These are phyloP conservation scores for Phytopythium litorale DNA, from an alignment of 352 stramenopile genomes.

Conservation along the genomic window DNA sequence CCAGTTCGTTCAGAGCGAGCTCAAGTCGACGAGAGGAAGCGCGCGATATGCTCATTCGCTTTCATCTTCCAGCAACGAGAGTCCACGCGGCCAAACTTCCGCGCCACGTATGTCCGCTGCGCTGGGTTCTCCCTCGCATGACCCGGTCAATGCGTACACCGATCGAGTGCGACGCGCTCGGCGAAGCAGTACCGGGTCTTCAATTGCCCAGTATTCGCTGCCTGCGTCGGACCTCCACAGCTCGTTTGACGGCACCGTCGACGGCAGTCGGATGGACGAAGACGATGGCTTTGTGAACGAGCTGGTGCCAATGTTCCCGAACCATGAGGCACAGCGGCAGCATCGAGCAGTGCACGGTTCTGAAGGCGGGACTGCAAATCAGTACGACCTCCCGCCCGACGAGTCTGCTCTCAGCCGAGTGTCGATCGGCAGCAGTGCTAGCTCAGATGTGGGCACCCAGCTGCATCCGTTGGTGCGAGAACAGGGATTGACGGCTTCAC, in stretches of 20 bases:
- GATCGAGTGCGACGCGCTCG: slow-evolving; percentile 2
- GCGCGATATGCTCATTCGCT: neutral
- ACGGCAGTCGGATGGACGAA: slow-evolving; percentile 10
- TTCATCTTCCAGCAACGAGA: slow-evolving; percentile 8
- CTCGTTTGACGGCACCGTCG: slow-evolving; percentile 52
- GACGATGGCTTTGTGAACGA: slow-evolving; percentile 54
- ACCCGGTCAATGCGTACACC: neutral
- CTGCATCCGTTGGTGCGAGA: neutral
- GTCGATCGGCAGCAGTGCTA: neutral
- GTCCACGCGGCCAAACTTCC: neutral
- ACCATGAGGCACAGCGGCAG: slow-evolving; percentile 4
- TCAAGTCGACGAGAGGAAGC: neutral
- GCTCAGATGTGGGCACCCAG: neutral
- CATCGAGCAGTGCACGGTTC: neutral
- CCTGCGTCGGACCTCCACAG: slow-evolving; percentile 56
- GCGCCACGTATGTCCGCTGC: neutral
- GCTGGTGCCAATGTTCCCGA: slow-evolving; percentile 60
- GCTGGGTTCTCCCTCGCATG: neutral
- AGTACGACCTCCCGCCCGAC: slow-evolving; percentile 34
- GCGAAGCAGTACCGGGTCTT: slow-evolving; percentile 22
- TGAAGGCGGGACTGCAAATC: slow-evolving; percentile 4
- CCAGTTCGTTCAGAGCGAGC: neutral
- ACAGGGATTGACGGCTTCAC: neutral
- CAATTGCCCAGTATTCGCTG: slow-evolving; percentile 51
- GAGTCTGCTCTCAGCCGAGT: slow-evolving; percentile 33